Evolutionary conservation across 75 land plant genomes (phyloP), one percentile per base, ranked within the genome.

Genomic region (Pinus albicaulis): DNA sequence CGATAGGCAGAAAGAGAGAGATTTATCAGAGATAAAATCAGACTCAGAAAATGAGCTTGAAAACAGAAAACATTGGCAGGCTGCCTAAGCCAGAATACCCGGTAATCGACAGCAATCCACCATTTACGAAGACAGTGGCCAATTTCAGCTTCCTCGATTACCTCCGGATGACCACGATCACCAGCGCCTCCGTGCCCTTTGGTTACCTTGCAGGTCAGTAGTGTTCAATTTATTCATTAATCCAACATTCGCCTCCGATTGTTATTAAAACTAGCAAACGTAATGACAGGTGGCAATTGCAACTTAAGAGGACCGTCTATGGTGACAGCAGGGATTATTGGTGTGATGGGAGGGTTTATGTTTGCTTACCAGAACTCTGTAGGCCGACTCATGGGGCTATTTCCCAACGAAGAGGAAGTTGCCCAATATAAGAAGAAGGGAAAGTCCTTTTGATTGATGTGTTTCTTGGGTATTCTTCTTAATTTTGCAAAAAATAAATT

Each of bases 281-380:
- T 10, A 48, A 48, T 48, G 53, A 55, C 74, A 72, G 98, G 98
- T 24, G 86, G 85, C 4, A 93, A 87, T 69, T 91, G 93, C n/a
- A 87, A 86, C 74, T 81, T 95, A 3, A 76, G 86, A 56, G 98
- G 98, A 7, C 98, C 98, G 17, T 95, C 98, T 0, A 95, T 95
- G 98, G 90, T 93, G 81, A 95, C 98, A 7, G 96, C 96, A 0
- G 98, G 96, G 13, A 17, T 95, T 76, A 92, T 95, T 20, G 98
- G 98, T 11, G 34, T 95, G 28, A 86, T 92, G 93, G 98, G 98
- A 12, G 98, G 98, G 19, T 87, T 95, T 77, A 93, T 93, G 92
- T 95, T 89, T 77, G 98, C 98, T 19, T 93, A 93, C 76, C 98
- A 95, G 80, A 93, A 92, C 83, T 95, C 98, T 1, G 89, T 88